phyloP scores from a whole-genome alignment of 345 rosid genomes.

The Dimocarpus longan region DNA sequence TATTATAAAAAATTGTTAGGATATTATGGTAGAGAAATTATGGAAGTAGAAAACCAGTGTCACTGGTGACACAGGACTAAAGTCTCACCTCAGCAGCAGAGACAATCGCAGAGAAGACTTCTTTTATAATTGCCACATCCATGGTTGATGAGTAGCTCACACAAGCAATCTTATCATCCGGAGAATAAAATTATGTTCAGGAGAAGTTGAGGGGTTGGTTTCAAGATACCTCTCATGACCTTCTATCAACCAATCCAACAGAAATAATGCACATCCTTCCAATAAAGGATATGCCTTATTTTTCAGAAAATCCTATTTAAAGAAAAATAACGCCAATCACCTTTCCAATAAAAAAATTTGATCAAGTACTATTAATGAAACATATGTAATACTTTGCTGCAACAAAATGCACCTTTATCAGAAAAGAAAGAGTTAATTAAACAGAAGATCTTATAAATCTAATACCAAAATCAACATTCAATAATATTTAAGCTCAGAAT shows the following conservation, averaged over 20 bases:
- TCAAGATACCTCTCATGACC: conserved; percentile 74
- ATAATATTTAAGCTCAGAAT: background rate
- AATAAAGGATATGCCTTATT: conserved; percentile 78
- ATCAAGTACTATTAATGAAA: background rate
- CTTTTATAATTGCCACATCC: conserved; percentile 85
- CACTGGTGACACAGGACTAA: background rate
- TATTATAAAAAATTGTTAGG: conserved; percentile 29
- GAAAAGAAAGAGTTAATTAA: background rate
- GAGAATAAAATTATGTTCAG: conserved; percentile 83
- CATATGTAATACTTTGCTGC: background rate
- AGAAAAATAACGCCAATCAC: conserved; percentile 12
- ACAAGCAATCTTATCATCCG: conserved; percentile 76
- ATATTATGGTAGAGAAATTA: conserved; percentile 3
- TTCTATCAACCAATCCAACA: conserved; percentile 91
- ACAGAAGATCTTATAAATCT: background rate
- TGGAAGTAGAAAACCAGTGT: conserved; percentile 5
- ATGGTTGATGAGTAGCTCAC: conserved; percentile 97
- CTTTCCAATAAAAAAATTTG: background rate
- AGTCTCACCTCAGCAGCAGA: conserved; percentile 80
- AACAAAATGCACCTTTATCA: background rate
- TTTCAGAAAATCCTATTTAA: conserved; percentile 70
- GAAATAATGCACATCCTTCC: conserved; percentile 78
- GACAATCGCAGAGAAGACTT: conserved; percentile 67
- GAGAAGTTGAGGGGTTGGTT: conserved; percentile 97
- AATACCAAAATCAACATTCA: background rate